Base-by-base conservation (phyloP, 495 filamentous ascomycete genomes). In the Tetracladium setigerum region DNA sequence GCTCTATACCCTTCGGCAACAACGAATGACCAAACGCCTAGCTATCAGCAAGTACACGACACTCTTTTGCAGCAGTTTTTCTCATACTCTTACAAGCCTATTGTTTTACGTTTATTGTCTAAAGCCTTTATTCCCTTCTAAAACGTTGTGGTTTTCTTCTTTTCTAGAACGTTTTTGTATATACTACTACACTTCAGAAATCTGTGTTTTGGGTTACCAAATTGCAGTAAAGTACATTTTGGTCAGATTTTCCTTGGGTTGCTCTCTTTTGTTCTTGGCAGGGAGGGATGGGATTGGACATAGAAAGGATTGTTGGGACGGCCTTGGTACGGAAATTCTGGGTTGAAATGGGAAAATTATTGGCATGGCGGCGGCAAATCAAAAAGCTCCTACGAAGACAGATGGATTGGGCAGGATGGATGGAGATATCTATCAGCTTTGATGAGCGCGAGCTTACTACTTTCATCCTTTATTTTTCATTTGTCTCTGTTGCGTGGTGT, bases 61-160 rank as follows among this genome's bases (percentile, higher is more conserved):
- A 49, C 49, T 55, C 52, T 45, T 55, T 55, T 49, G 50, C 50
- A 43, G 46, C 38, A 55, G 42, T 52, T 55, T 16, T 30, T 53
- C 15, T 40, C 13, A 31, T 36, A 24, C 4, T 33, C 37, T 22
- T 22, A 24, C 11, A 18, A 24, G 31, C 6, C 27, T n/a, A 27
- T 27, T 50, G 17, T 15, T 30, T 50, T 50, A 33, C 53, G 46
- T 50, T 32, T 44, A 52, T 38, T 47, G 33, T 47, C 37, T 50
- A 44, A 50, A 44, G 35, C 39, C 34, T 54, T 49, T 37, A 45
- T 41, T 32, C n/a, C 43, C 49, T 34, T 45, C 14, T 45, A 16
- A 30, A 45, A 12, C 18, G 31, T 49, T 47, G 39, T 44, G 24
- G 31, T 14, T 30, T 11, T 24, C 33, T 27, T 19, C 11, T 34